These are phyloP conservation scores for Penicillium sp. DNA, from an alignment of 2,329 filamentous ascomycete species.

Conservation along the genomic window DNA sequence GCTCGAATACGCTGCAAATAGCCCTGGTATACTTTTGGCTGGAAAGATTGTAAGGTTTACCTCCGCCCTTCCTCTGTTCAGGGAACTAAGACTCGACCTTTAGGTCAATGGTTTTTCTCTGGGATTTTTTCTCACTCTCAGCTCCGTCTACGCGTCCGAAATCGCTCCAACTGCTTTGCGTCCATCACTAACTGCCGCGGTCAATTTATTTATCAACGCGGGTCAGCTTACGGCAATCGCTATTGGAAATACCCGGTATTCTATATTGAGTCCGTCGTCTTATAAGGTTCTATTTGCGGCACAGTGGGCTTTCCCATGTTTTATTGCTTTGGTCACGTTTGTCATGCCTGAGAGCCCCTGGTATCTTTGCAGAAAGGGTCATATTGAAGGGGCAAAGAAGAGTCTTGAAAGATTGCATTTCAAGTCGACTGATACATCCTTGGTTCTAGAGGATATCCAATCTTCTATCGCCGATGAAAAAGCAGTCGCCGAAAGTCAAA, in stretches of 20 bases:
- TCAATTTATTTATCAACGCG: slow-evolving; percentile 6
- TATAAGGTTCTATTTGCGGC: neutral
- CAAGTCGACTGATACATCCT: neutral
- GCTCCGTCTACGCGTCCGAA: neutral
- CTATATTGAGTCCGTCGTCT: neutral
- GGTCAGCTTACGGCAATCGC: slow-evolving; percentile 2
- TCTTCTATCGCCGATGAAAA: neutral
- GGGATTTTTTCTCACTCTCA: neutral
- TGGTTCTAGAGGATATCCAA: neutral
- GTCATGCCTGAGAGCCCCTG: neutral
- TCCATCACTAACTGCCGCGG: neutral
- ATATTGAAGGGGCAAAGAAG: neutral
- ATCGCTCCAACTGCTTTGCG: neutral
- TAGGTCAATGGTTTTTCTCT: neutral
- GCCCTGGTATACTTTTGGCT: neutral
- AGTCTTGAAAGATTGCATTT: neutral
- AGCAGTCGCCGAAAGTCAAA: neutral
- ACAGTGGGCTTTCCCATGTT: neutral
- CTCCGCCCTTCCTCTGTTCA: neutral
- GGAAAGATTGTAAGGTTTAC: neutral
- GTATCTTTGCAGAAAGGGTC: neutral
- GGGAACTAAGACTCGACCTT: neutral
- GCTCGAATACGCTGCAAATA: slow-evolving; percentile 1
- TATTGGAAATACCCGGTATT: slow-evolving; percentile 1
- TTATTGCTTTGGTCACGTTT: neutral